Percentiles rank a stretch among this genome's conserved stretches.
Conservation (phyloP, 805 yeast genomes). For the Huiozyma sinensis region DNA sequence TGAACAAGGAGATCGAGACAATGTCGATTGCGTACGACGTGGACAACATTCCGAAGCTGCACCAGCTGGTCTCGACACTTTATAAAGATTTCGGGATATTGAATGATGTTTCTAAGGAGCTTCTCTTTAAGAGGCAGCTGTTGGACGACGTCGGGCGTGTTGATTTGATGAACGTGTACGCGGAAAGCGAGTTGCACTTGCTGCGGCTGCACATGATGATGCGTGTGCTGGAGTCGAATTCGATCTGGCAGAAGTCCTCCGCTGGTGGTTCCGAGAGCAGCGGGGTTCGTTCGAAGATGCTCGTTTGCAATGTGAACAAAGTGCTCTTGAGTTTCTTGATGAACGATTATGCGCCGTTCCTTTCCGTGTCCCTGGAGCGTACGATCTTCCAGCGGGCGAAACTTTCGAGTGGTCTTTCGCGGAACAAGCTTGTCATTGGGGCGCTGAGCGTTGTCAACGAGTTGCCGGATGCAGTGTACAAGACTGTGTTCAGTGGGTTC, state of each 20-base stretch:
- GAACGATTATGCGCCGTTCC: conserved; percentile 47
- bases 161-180: conserved; percentile 33
- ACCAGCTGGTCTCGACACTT: conserved; percentile 36
- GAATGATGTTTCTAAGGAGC: conserved; percentile 34
- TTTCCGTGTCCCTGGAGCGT: conserved; percentile 57
- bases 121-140: conserved; percentile 37
- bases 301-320: conserved; percentile 58
- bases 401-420: conserved; percentile 54
- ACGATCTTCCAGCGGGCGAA: conserved; percentile 53
- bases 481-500: conserved; percentile 42
- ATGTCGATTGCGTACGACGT: conserved; percentile 62
- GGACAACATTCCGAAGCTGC: conserved; percentile 43
- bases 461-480: conserved; percentile 45
- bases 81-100: conserved; percentile 40
- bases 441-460: conserved; percentile 63
- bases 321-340: conserved; percentile 61
- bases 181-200: conserved; percentile 28
- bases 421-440: conserved; percentile 47
- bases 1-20: conserved; percentile 52
- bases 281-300: conserved; percentile 36
- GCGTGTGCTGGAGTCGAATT: conserved; percentile 32
- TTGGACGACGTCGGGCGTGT: conserved; percentile 40
- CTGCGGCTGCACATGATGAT: conserved; percentile 37
- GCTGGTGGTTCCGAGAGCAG: conserved; percentile 8
- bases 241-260: conserved; percentile 19